Conservation (phyloP, 2,329 filamentous ascomycete species). For the Lasiodiplodia citricola region DNA sequence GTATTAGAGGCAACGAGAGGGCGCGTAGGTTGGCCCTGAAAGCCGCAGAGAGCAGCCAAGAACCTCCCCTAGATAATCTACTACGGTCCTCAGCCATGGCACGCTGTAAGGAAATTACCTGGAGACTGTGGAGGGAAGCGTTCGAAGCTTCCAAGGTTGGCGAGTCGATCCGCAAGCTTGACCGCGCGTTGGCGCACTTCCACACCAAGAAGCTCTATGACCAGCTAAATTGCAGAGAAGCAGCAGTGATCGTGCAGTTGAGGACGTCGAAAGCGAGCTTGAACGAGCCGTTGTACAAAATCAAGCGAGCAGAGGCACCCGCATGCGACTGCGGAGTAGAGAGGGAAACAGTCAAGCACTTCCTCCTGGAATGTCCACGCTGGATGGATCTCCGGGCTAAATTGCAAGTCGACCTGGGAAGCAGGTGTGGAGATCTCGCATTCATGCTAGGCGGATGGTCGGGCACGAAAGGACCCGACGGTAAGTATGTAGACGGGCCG, state of each 20-base stretch:
- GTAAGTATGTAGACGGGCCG: too few relatives aligned
- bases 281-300: background rate
- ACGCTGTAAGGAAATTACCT: background rate
- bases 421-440: too few relatives aligned
- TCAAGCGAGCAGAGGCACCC: background rate
- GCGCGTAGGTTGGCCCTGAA: too few relatives aligned
- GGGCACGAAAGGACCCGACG: too few relatives aligned
- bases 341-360: background rate
- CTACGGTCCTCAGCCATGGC: background rate
- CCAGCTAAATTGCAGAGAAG: background rate
- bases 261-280: background rate
- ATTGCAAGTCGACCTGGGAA: too few relatives aligned
- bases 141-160: background rate
- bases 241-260: background rate
- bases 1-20: background rate
- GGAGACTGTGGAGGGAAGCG: background rate
- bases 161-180: background rate
- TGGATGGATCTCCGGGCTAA: background rate
- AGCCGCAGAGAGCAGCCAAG: background rate
- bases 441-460: too few relatives aligned
- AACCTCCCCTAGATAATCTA: background rate
- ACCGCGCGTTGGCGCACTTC: background rate
- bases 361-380: background rate
- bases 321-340: background rate
- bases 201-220: background rate